Base-by-base conservation (phyloP, 768 basidiomycete genomes). In the Hebeloma cylindrosporum region DNA sequence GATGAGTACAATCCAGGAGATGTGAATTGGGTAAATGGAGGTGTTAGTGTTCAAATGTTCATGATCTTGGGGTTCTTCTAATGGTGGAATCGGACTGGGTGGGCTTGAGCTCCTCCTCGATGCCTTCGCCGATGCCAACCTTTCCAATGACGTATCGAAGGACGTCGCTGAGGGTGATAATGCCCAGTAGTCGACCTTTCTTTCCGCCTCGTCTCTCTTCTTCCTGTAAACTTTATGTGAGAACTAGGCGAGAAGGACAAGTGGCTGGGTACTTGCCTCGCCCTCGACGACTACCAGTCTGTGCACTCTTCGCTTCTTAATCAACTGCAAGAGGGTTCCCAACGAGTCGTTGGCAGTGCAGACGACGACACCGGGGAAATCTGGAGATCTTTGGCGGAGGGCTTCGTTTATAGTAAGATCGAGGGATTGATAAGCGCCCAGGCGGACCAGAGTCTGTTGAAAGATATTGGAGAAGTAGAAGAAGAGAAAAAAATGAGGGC, bases 291-390 rank as follows among this genome's bases (percentile, higher is more conserved):
- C 93, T 2, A 98, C 93, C 13, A 99, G 70, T 37, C 96, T 82
- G 63, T 99, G 96, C 10, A 96, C 91, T 23, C 96, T 75, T 21
- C 93, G 83, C 64, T 93, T 90, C 67, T 91, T 92, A 61, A 98
- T 89, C 16, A 96, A 79, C 54, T 90, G 83, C 36, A 99, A 77
- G 5, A 98, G 78, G 1, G 91, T 93, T 3, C 87, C 88, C 20
- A 99, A 73, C 0, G 94, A 94, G 60, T 98, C 95, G 2, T 83
- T 78, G 1, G 92, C 90, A 0, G 90, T 92, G 62, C 96, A 98
- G 14, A 95, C 88, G 42, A 98, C 91, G 5, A 98, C 94, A 10
- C 96, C 96, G 6, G 93, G 90, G 63, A 99, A 99, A 66, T 98
- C 95, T 6, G 89, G 79, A 10, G 92, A 87, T 11, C 96, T 87